A percentile compares a stretch with the other conserved stretches of the same genome.
These are phyloP conservation scores for Lactarius quietus DNA, from an alignment of 768 basidiomycete species.

Conservation along the genomic window DNA sequence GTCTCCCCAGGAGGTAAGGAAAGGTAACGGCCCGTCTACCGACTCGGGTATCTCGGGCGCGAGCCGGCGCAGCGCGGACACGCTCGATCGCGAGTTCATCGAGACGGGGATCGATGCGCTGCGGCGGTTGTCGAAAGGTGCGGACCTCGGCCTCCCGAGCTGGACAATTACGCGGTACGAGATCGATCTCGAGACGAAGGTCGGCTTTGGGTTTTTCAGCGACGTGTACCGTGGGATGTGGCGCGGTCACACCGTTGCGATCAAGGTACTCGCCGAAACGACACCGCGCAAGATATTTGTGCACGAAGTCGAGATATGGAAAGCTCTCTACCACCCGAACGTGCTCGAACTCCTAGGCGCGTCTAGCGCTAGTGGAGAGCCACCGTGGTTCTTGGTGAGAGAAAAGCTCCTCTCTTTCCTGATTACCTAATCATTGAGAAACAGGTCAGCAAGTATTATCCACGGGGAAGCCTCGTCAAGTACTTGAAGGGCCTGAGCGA, in stretches of 20 bases:
- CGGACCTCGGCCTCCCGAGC: slow-evolving; percentile 44
- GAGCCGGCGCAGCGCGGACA: slow-evolving; percentile 35
- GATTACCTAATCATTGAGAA: slow-evolving; percentile 23
- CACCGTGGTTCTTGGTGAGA: slow-evolving; percentile 63
- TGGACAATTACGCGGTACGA: slow-evolving; percentile 86
- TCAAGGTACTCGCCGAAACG: slow-evolving; percentile 65
- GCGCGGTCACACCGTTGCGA: slow-evolving; percentile 60
- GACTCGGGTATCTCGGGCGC: background rate
- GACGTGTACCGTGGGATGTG: slow-evolving; percentile 77
- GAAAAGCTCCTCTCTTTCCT: slow-evolving; percentile 1
- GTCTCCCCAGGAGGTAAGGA: background rate
- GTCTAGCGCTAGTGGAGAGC: slow-evolving; percentile 62
- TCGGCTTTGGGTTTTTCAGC: slow-evolving; percentile 73
- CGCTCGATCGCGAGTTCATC: slow-evolving; percentile 65
- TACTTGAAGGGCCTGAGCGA: slow-evolving; percentile 43
- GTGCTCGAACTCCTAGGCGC: slow-evolving; percentile 77
- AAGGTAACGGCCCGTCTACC: background rate
- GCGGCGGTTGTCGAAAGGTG: slow-evolving; percentile 49
- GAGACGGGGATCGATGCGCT: slow-evolving; percentile 72
- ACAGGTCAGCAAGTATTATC: slow-evolving; percentile 63
- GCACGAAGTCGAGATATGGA: slow-evolving; percentile 71
- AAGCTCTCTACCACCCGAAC: slow-evolving; percentile 59
- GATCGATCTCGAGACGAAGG: slow-evolving; percentile 62
- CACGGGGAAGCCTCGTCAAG: slow-evolving; percentile 58
- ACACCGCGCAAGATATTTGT: slow-evolving; percentile 64